Evolutionary conservation across 805 yeast species (phyloP).

Genomic region (Ogataea trehalophila): DNA sequence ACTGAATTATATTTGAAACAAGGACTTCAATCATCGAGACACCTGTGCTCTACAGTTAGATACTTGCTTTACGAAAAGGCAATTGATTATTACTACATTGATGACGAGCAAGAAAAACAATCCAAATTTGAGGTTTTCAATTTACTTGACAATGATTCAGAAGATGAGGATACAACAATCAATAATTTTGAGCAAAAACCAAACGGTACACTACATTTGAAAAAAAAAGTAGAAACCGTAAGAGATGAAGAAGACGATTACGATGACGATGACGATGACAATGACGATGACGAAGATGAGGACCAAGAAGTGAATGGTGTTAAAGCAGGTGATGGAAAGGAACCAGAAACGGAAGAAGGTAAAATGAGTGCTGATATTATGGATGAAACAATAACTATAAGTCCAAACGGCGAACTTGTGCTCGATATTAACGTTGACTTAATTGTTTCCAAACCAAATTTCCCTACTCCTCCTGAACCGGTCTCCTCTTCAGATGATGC

Average conservation of each 20-base stretch:
- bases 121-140: slow-evolving; percentile 15
- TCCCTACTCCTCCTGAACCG: slow-evolving; percentile 24
- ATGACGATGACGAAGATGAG: slow-evolving; percentile 25
- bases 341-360: neutral
- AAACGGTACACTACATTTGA: neutral
- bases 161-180: slow-evolving; percentile 25
- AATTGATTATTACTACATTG: slow-evolving; percentile 34
- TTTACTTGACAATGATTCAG: slow-evolving; percentile 25
- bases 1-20: slow-evolving; percentile 40
- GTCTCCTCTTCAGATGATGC: slow-evolving; percentile 27
- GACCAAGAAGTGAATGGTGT: slow-evolving; percentile 1
- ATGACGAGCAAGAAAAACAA: slow-evolving; percentile 4
- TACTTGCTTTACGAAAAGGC: slow-evolving; percentile 73
- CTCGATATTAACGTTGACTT: slow-evolving; percentile 14
- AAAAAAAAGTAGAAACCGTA: slow-evolving; percentile 1
- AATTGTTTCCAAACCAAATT: slow-evolving; percentile 25
- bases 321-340: neutral
- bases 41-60: slow-evolving; percentile 59
- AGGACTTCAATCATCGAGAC: slow-evolving; percentile 44
- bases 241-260: slow-evolving; percentile 29
- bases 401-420: slow-evolving; percentile 13
- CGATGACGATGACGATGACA: slow-evolving; percentile 33
- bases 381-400: neutral
- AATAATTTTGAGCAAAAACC: slow-evolving; percentile 9
- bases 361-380: neutral